These are phyloP conservation scores for Ophidiomyces ophidiicola DNA, from an alignment of 2,329 filamentous ascomycete genomes.

Conservation along the genomic window DNA sequence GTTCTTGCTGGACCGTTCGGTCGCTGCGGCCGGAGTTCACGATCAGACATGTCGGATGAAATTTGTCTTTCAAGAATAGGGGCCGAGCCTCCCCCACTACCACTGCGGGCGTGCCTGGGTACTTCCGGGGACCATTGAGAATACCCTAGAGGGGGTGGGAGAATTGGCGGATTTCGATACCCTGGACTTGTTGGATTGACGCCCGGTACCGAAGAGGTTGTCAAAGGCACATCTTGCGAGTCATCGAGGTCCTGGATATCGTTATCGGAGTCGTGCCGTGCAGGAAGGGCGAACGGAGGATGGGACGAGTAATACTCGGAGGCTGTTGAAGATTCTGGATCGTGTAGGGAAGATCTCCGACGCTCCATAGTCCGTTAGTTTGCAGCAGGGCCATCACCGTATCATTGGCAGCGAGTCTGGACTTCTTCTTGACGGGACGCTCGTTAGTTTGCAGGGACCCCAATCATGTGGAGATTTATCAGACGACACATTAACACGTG, in stretches of 20 bases:
- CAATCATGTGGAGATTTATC: slow-evolving; percentile 11
- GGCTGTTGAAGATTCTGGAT: slow-evolving; percentile 3
- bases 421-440: slow-evolving; percentile 5
- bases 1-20: slow-evolving; percentile 59
- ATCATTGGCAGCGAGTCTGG: slow-evolving; percentile 10
- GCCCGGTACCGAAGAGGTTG: neutral
- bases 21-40: slow-evolving; percentile 46
- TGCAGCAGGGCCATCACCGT: slow-evolving; percentile 9
- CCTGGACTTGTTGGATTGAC: slow-evolving; percentile 1
- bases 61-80: slow-evolving; percentile 25
- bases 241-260: slow-evolving; percentile 3
- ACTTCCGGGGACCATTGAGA: slow-evolving; percentile 12
- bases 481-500: no score
- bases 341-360: slow-evolving; percentile 9
- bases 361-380: slow-evolving; percentile 9
- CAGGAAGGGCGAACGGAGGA: slow-evolving; percentile 9
- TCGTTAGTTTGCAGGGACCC: slow-evolving; percentile 6
- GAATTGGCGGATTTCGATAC: neutral
- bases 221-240: slow-evolving; percentile 2
- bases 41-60: slow-evolving; percentile 23
- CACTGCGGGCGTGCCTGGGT: slow-evolving; percentile 30
- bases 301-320: slow-evolving; percentile 7
- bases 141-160: slow-evolving; percentile 10
- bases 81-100: slow-evolving; percentile 31
- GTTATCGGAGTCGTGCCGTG: slow-evolving; percentile 6